Evolutionary conservation across 169 alveolate genomes (phyloP).

Genomic region (Eimeria sp.): DNA sequence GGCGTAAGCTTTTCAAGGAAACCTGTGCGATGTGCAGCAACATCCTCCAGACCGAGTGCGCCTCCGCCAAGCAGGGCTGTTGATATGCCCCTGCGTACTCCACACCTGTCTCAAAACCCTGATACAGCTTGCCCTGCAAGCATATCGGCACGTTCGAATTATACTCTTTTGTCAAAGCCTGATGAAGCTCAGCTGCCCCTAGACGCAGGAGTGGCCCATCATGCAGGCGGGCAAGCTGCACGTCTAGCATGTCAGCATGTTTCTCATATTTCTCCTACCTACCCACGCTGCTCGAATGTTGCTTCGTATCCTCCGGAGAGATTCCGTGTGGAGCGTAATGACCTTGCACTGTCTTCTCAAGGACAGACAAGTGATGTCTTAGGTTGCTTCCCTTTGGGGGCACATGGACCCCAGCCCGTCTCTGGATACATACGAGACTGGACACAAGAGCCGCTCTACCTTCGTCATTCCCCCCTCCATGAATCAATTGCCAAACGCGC

Average conservation of each 20-base stretch:
- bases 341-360: neutral
- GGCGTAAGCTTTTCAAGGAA: neutral
- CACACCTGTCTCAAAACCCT: neutral
- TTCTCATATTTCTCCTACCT: neutral
- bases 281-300: neutral
- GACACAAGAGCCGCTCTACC: neutral
- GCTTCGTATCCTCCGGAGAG: neutral
- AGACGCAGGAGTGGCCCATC: neutral
- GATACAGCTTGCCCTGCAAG: neutral
- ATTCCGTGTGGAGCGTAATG: neutral
- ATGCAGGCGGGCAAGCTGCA: neutral
- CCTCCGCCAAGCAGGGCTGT: neutral
- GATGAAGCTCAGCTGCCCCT: neutral
- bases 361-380: neutral
- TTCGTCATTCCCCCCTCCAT: neutral
- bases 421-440: neutral
- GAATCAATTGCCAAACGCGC: neutral
- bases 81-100: neutral
- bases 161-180: neutral
- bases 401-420: conserved; percentile 23
- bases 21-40: neutral
- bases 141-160: neutral
- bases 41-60: neutral
- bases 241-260: neutral
- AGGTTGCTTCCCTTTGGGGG: conserved; percentile 58